phyloP scores from a whole-genome alignment of 768 basidiomycete genomes.

The Termitomyces eurrhizus region DNA sequence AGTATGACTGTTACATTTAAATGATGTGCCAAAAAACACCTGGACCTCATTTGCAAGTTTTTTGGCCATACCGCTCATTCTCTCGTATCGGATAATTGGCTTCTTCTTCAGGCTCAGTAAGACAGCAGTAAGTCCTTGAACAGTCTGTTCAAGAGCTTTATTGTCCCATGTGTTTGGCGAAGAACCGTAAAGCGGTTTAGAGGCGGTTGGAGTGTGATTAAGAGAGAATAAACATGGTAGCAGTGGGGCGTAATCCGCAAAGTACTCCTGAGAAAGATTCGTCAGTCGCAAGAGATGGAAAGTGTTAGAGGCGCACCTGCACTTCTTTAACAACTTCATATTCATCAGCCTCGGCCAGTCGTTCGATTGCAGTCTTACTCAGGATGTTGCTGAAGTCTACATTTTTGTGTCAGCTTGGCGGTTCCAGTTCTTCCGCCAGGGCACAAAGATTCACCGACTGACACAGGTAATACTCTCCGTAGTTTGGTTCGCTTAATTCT shows the following conservation, averaged over 20 bases:
- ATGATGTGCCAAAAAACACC: slow-evolving; percentile 34
- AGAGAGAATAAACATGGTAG: slow-evolving; percentile 85
- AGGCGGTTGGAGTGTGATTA: slow-evolving; percentile 63
- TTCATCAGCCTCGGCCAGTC: slow-evolving; percentile 91
- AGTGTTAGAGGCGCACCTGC: slow-evolving; percentile 55
- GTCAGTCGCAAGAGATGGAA: slow-evolving; percentile 3
- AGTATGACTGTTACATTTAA: neutral
- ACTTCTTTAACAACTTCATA: slow-evolving; percentile 96
- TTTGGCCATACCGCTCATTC: slow-evolving; percentile 89
- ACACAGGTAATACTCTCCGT: slow-evolving; percentile 99
- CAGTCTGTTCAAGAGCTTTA: slow-evolving; percentile 68
- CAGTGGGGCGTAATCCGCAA: slow-evolving; percentile 92
- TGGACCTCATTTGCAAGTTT: slow-evolving; percentile 85
- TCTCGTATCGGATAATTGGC: slow-evolving; percentile 91
- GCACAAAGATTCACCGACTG: slow-evolving; percentile 70
- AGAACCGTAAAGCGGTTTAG: slow-evolving; percentile 67
- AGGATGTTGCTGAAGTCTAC: slow-evolving; percentile 94
- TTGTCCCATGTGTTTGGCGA: slow-evolving; percentile 72
- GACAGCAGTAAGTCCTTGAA: slow-evolving; percentile 80
- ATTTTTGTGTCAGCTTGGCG: slow-evolving; percentile 17
- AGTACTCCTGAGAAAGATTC: slow-evolving; percentile 72
- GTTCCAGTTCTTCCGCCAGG: slow-evolving; percentile 15
- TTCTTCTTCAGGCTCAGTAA: slow-evolving; percentile 95
- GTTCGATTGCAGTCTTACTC: slow-evolving; percentile 86
- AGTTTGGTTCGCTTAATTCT: slow-evolving; percentile 87